Evolutionary conservation across 2,329 filamentous ascomycete species (phyloP), one percentile per base, ranked within the genome.

Genomic region (Pyricularia grisea): DNA sequence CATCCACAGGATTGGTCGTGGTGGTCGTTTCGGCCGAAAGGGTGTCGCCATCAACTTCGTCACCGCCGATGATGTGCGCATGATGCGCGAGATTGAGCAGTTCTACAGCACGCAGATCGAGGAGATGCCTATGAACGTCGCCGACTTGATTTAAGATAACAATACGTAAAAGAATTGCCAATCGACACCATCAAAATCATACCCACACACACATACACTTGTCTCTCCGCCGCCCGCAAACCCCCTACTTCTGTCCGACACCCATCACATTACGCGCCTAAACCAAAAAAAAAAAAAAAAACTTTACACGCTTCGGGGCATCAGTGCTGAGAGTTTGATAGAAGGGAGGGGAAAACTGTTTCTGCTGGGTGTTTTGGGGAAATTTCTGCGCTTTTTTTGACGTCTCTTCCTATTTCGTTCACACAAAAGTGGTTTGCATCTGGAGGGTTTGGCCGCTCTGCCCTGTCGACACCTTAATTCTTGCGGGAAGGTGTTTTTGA

Each of bases 21-120:
- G 92, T 78, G 95, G 95, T 74, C 89, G 95, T 74, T 99, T 99
- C 76, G 95, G 95, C 76, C 89, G 95, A 76, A 99, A 99, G 85
- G 95, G 95, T 86, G 95, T 99, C 73, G 95, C 95, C 55, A 99
- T 99, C 86, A 99, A 99, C 84, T 99, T 99, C 77, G 95, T 99
- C 73, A 99, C 95, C 2, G 96, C 92, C 77, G 95, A 99, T 75
- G 95, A 99, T 78, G 95, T 99, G 70, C 91, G 95, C 78, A 99
- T 99, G 78, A 86, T 99, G 76, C 89, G 95, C 74, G 95, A 99
- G 78, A 99, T 99, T 76, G 95, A 99, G 83, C 83, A 97, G 76
- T 97, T 96, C 82, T 97, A 97, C 81, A 96, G 92, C 20, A 97
- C 94, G 65, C 94, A 97, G 82, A 97, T 97, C 74, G 94, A 97